phyloP scores from a whole-genome alignment of 164 flowering plant species.

The Macadamia tetraphylla region DNA sequence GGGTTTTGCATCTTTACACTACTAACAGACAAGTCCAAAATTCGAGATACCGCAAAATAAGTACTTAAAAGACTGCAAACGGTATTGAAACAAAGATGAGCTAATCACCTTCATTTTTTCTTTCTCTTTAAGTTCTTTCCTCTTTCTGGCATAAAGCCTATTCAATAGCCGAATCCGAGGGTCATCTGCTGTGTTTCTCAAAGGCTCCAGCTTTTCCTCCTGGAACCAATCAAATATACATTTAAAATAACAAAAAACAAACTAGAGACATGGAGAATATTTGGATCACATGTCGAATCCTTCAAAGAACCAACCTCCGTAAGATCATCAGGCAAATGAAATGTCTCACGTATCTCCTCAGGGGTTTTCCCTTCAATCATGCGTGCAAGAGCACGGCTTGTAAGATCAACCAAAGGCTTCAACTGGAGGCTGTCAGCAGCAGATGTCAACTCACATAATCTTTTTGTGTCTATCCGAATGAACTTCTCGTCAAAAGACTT shows the following conservation, averaged over 20 bases:
- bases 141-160: conserved; percentile 84
- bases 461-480: conserved; percentile 70
- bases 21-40: background rate
- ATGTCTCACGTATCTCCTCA: conserved; percentile 66
- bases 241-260: conserved; percentile 3
- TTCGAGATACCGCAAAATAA: background rate
- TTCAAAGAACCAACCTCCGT: conserved; percentile 64
- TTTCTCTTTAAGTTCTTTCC: conserved; percentile 81
- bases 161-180: conserved; percentile 85
- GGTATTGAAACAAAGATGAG: conserved; percentile 5
- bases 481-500: conserved; percentile 85
- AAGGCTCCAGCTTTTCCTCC: conserved; percentile 95
- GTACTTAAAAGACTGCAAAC: background rate
- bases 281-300: conserved; percentile 1
- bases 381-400: conserved; percentile 71
- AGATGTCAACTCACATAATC: conserved; percentile 75
- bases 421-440: conserved; percentile 92
- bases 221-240: conserved; percentile 23
- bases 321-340: conserved; percentile 93
- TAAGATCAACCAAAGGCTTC: conserved; percentile 84
- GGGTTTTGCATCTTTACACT: background rate
- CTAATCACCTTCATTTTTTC: conserved; percentile 59
- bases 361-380: conserved; percentile 68
- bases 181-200: conserved; percentile 81
- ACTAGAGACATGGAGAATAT: background rate